These are phyloP conservation scores for Leptodermis oblonga DNA, from an alignment of 257 asterid species.

Conservation along the genomic window DNA sequence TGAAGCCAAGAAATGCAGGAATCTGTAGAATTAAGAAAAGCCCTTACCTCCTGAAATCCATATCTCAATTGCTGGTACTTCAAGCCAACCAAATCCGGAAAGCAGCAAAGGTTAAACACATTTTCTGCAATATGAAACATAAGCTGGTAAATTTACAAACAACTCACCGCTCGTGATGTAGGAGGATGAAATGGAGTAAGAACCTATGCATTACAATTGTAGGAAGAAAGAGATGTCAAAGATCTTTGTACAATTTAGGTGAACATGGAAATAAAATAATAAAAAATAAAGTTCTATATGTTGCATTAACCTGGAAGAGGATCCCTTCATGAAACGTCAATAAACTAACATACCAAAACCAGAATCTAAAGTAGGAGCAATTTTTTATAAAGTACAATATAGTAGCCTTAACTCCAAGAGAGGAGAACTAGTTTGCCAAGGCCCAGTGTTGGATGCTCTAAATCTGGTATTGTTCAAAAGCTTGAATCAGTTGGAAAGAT, in stretches of 20 bases:
- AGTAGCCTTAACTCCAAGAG: neutral
- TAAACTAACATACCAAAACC: neutral
- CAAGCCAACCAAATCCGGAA: slow-evolving; percentile 72
- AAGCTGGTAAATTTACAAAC: neutral
- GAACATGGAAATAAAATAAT: neutral
- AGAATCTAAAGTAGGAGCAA: neutral
- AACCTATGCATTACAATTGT: neutral
- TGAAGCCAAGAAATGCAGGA: slow-evolving; percentile 7
- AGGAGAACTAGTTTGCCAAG: neutral
- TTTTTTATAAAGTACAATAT: neutral
- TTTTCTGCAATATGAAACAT: slow-evolving; percentile 60
- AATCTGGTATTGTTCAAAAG: neutral
- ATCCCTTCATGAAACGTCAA: neutral
- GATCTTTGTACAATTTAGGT: neutral
- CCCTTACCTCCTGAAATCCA: slow-evolving; percentile 82
- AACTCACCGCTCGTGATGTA: neutral
- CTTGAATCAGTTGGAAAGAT: neutral
- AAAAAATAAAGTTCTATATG: neutral
- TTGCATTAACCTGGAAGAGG: neutral
- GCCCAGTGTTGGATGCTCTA: neutral
- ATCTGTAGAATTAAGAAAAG: slow-evolving; percentile 9
- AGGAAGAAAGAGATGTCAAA: neutral
- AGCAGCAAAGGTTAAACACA: slow-evolving; percentile 86
- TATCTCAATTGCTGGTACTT: slow-evolving; percentile 67
- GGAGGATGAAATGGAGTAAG: neutral